Base-by-base conservation (phyloP, 2,329 filamentous ascomycete species). In the Pestalotiopsis sp. region DNA sequence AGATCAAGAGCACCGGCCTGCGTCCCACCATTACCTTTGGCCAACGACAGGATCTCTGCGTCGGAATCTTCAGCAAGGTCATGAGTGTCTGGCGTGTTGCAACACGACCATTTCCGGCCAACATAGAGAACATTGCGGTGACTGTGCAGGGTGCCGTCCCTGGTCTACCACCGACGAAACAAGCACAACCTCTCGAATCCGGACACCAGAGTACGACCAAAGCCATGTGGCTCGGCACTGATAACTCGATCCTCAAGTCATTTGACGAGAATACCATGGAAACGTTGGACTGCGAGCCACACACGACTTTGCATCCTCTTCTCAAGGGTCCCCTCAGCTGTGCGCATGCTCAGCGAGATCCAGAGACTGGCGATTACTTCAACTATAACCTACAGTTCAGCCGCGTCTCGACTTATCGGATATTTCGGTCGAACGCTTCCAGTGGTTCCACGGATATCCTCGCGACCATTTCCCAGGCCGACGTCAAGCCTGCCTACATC, bases 361-460 rank as follows among this genome's bases (percentile, higher is more conserved):
- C 91, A 0, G 78, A 80, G 0, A 94, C 90, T 0, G 93, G 93
- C 6, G 93, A 96, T 71, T 76, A 93, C 6, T 95, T 88, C 84
- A 97, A 96, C 80, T 95, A 88, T 81, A 97, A 97, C 75, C 86
- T 95, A n/a, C 85, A 89, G 0, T 77, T 93, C 20, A 90, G 89
- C 0, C 79, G 77, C 0, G 76, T 75, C 0, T 78, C 87, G 0
- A 88, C 84, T 0, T 96, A 95, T 76, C 89, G 91, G 17, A 76
- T 96, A 17, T 96, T 95, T 78, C 82, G 86, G 1, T 87, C 89
- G 2, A 90, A 86, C 20, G 87, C 89, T 0, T 77, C 84, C 0
- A 91, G 88, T 0, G 92, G 91, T 0, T 82, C 88, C 67, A 93
- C 92, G 0, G 86, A 89, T 0, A 90, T 96, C 20, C 85, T 97